phyloP scores from a whole-genome alignment of 768 basidiomycete genomes.

The Phallus indusiatus region DNA sequence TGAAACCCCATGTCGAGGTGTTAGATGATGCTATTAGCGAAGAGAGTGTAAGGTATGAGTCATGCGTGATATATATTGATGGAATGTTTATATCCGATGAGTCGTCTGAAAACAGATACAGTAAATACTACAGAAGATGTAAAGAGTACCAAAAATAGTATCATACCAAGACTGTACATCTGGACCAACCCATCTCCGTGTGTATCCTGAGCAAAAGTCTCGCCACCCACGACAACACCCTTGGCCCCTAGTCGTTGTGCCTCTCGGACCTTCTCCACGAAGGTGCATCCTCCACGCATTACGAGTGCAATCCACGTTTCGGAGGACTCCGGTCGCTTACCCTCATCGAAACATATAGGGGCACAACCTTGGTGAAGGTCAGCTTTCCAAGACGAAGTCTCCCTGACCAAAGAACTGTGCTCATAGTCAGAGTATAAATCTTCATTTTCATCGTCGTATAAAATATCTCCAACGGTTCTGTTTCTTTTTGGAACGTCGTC shows the following conservation, averaged over 20 bases:
- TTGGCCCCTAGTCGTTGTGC: conserved; percentile 59
- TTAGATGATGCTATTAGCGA: conserved; percentile 66
- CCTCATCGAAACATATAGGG: conserved; percentile 47
- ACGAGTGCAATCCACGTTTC: conserved; percentile 89
- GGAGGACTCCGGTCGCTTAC: conserved; percentile 43
- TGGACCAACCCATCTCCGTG: conserved; percentile 72
- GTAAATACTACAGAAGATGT: conserved; percentile 2
- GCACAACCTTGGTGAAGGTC: conserved; percentile 57
- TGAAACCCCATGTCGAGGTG: conserved; percentile 68
- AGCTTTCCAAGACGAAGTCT: conserved; percentile 4
- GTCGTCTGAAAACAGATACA: conserved; percentile 44
- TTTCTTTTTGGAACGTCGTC: background rate
- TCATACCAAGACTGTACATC: conserved; percentile 85
- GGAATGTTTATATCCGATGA: conserved; percentile 77
- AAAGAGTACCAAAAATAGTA: conserved; percentile 3
- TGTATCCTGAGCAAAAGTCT: conserved; percentile 52
- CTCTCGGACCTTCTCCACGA: conserved; percentile 68
- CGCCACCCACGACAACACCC: conserved; percentile 89
- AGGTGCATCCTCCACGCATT: conserved; percentile 83
- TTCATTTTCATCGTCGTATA: background rate
- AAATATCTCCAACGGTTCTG: background rate
- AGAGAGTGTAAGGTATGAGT: conserved; percentile 65
- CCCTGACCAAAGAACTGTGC: no score
- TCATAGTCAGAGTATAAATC: background rate
- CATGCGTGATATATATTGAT: conserved; percentile 80